phyloP scores from a whole-genome alignment of 1,284 basidiomycete species.

The Cutaneotrichosporon sp. region DNA sequence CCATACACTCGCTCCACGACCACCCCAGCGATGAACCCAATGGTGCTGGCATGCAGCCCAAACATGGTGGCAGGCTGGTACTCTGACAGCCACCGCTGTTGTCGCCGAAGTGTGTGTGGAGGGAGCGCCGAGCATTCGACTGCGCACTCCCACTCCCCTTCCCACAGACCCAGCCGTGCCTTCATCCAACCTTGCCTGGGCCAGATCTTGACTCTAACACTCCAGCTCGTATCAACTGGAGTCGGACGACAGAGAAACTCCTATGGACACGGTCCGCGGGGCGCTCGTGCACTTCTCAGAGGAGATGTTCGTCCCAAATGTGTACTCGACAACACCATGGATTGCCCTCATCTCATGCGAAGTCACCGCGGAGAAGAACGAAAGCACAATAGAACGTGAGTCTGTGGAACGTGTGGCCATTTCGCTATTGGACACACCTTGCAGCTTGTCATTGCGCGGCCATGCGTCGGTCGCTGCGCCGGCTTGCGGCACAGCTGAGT shows the following conservation, averaged over 20 bases:
- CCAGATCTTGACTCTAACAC: neutral
- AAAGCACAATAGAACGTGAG: constrained; percentile 27
- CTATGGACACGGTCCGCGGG: constrained; percentile 58
- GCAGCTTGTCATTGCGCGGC: too few species aligned
- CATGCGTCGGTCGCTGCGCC: too few species aligned
- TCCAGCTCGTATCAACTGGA: constrained; percentile 18
- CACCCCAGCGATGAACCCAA: neutral
- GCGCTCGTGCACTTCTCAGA: constrained; percentile 78
- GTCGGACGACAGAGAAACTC: constrained; percentile 35
- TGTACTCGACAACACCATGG: constrained; percentile 69
- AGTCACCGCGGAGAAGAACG: constrained; percentile 56
- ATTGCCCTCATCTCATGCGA: constrained; percentile 84
- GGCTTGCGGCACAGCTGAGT: neutral
- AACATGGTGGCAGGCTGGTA: neutral
- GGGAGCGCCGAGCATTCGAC: neutral
- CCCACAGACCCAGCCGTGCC: constrained; percentile 1
- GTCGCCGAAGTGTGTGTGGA: neutral
- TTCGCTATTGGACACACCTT: too few species aligned
- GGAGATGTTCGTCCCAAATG: constrained; percentile 55
- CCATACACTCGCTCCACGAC: neutral
- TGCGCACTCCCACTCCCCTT: neutral
- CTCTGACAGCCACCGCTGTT: neutral
- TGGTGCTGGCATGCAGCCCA: neutral
- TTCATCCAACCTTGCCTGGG: too few species aligned
- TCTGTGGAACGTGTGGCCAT: neutral